Percentiles rank a stretch among this genome's conserved stretches.
phyloP scores from a whole-genome alignment of 192 early-diverging fungal species.

The Entophlyctis luteolus region DNA sequence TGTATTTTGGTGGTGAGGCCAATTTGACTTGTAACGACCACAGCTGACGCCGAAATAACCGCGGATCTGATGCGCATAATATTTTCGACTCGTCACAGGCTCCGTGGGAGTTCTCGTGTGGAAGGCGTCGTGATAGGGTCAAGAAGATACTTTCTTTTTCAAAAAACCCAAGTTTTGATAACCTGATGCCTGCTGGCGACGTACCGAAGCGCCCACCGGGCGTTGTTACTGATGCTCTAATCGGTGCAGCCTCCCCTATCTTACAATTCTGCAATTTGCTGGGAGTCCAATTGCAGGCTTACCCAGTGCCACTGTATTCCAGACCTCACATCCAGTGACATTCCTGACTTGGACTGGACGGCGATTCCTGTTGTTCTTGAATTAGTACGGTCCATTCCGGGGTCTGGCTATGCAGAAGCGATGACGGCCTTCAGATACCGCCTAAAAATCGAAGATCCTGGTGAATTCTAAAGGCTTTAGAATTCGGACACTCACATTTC shows the following conservation, averaged over 20 bases:
- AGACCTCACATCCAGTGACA: neutral
- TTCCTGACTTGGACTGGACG: conserved; percentile 1
- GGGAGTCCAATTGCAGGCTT: no score
- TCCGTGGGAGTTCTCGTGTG: conserved; percentile 45
- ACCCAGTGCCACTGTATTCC: no score
- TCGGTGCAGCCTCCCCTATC: no score
- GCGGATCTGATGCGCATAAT: neutral
- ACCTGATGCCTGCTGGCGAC: no score
- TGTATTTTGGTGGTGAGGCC: conserved; percentile 56
- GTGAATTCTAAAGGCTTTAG: neutral
- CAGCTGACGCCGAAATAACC: neutral
- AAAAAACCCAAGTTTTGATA: neutral
- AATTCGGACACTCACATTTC: neutral
- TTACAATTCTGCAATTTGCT: no score
- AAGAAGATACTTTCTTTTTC: neutral
- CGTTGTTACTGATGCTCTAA: no score
- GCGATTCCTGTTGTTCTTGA: neutral
- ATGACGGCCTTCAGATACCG: neutral
- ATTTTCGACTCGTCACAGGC: neutral
- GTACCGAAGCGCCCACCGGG: no score
- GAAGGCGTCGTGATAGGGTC: conserved; percentile 39
- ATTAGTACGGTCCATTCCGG: neutral
- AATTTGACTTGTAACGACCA: neutral
- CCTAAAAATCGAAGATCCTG: neutral
- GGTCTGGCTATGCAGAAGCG: neutral